A percentile compares a stretch with the other conserved stretches of the same genome.
Evolutionary conservation across 257 asterid genomes (phyloP).

Genomic region (Salvia miltiorrhiza): DNA sequence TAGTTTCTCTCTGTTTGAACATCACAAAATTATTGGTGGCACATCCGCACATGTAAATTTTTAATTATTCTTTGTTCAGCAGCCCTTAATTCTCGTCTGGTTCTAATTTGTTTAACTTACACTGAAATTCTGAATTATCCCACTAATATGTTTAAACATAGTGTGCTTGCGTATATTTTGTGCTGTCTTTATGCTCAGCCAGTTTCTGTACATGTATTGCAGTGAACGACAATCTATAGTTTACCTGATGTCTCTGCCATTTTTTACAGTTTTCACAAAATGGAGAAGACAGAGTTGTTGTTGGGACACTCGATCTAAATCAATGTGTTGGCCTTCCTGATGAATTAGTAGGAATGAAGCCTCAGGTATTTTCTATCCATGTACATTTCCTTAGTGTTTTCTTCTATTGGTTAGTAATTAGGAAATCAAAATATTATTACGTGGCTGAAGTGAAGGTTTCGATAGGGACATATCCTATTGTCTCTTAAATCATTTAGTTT

Average conservation of each 20-base stretch:
- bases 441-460: background rate
- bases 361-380: conserved; percentile 49
- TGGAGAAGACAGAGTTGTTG: conserved; percentile 68
- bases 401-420: background rate
- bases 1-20: background rate
- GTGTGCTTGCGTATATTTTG: too few species aligned
- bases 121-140: too few species aligned
- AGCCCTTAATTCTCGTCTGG: background rate
- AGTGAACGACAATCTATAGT: background rate
- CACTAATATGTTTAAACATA: too few species aligned
- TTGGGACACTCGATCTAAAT: conserved; percentile 83
- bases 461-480: background rate
- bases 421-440: background rate
- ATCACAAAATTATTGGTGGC: too few species aligned
- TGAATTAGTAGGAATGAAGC: conserved; percentile 73
- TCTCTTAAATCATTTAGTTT: conserved; percentile 1
- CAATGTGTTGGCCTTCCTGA: conserved; percentile 86
- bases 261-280: conserved; percentile 56
- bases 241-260: background rate
- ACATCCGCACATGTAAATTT: too few species aligned
- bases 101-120: background rate
- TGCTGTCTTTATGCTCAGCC: too few species aligned
- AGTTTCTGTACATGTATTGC: too few species aligned
- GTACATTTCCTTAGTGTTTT: background rate
- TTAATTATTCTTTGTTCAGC: background rate